Evolutionary conservation across 2,329 filamentous ascomycete genomes (phyloP), one percentile per base, ranked within the genome.

Genomic region (Epichloe elymi): DNA sequence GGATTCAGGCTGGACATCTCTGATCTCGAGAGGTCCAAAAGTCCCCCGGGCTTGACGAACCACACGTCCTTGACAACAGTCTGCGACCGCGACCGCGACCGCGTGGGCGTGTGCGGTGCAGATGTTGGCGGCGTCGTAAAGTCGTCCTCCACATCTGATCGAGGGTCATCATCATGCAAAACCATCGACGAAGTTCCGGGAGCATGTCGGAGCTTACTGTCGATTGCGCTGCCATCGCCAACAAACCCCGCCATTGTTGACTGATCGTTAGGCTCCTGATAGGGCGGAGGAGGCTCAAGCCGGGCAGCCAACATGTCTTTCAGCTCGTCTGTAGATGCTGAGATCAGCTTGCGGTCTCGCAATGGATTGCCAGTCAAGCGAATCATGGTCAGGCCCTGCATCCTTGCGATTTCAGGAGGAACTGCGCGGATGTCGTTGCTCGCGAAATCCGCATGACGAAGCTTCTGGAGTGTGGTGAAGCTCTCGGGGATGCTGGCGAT

Each of bases 301-400:
- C 87, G 79, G 37, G 75, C 75, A 19, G 78, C 76, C 42, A 96
- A 69, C 42, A 83, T 80, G 41, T 79, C 77, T 66, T 95, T 95
- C 55, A 97, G 71, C 50, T 93, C 86, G 14, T 88, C 85, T 0
- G 86, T 89, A 20, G 78, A 77, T 69, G 94, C 86, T 0, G 80
- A 85, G 14, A 90, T 73, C 58, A 93, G 88, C 63, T 89, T 95
- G 63, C 86, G 89, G 63, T 96, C 89, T 14, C 86, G 78, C 14
- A 98, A 71, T 0, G 93, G 93, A 60, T 98, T 98, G n/a, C 88
- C 89, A 42, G 82, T 83, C 35, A 98, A 73, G 4, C 83, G 81
- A 41, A 97, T 76, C 62, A 83, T 83, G 19, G 81, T 76, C 10
- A 98, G 70, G 43, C 70, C 82, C 5, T 88, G 80, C 88, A 97